A percentile compares a stretch with the other conserved stretches of the same genome.
Conservation (phyloP, 208 protist species). For the Angomonas desouzai region DNA sequence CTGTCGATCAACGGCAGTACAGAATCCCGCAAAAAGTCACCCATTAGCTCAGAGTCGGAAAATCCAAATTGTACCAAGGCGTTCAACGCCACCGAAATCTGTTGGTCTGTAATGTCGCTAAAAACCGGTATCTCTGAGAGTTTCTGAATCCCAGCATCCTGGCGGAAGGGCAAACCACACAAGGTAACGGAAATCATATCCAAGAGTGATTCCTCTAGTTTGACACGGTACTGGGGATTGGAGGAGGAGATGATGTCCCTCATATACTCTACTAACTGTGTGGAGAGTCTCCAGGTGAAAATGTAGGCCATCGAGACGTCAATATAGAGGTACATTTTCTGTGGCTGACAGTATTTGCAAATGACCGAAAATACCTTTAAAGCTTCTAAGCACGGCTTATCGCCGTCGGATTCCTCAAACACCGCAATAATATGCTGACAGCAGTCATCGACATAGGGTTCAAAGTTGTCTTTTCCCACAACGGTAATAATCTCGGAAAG, state of each 20-base stretch:
- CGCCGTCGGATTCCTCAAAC: constrained; percentile 37
- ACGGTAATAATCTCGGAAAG: constrained; percentile 74
- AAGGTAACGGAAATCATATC: constrained; percentile 90
- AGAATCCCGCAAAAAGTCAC: constrained; percentile 82
- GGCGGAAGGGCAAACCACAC: constrained; percentile 78
- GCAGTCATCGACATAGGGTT: constrained; percentile 59
- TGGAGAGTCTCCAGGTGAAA: constrained; percentile 82
- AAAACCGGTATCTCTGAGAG: constrained; percentile 17
- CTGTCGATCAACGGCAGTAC: constrained; percentile 86
- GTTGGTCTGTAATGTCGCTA: constrained; percentile 46
- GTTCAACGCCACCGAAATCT: constrained; percentile 78
- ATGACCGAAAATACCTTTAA: constrained; percentile 48
- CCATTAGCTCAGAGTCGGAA: constrained; percentile 86
- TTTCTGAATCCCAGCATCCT: constrained; percentile 31
- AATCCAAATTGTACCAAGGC: constrained; percentile 85
- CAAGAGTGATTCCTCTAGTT: constrained; percentile 75
- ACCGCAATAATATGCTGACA: constrained; percentile 45
- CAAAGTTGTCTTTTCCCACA: constrained; percentile 52
- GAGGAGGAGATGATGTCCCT: constrained; percentile 68
- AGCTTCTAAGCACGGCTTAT: constrained; percentile 68
- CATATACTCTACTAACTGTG: constrained; percentile 81
- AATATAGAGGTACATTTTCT: constrained; percentile 66
- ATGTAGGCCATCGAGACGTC: constrained; percentile 72
- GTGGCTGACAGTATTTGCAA: constrained; percentile 42
- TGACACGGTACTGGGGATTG: constrained; percentile 45